Base-by-base conservation (phyloP, 768 basidiomycete genomes). In the Crepidotus variabilis region DNA sequence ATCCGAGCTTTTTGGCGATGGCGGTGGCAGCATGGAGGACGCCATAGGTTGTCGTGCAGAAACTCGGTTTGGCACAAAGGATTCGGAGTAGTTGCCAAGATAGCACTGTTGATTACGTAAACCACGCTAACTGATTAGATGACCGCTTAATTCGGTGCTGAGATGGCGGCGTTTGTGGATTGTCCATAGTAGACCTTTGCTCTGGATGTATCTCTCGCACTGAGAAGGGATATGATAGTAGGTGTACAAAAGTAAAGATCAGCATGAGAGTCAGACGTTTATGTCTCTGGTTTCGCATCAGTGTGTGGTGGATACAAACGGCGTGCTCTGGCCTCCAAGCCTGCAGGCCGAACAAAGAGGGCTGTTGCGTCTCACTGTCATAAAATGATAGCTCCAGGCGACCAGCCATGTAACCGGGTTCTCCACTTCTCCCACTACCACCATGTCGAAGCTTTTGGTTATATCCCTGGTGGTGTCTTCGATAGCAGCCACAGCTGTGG, bases 1-100 rank as follows among this genome's bases (percentile, higher is more conserved):
- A 47, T 69, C 65, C 18, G 67, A 67, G 16, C 58, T 61, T 4
- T 65, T 58, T 50, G 71, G 75, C 46, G 73, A 72, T 22, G 67
- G 71, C 32, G 71, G 67, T 21, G 71, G 71, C 35, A 72, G 58
- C 24, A 69, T 56, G 57, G 60, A 57, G 52, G 59, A 57, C 62
- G 50, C 13, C 39, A 43, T 43, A 11, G 39, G 39, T 43, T 43
- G 13, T 2, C 13, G 39, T 43, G 13, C 39, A 43, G 18, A 16
- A 16, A 20, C 39, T 14, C 14, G 14, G 18, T 3, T 16, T 43
- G 4, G 39, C 14, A 43, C 13, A 43, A 14, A 5, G 39, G 39
- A 43, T 43, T 43, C 13, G 8, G 8, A 52, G 10, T 52, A 23
- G 20, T 13, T 18, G 24, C 6, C 7, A 7, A 18, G 24, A 24